These are phyloP conservation scores for Butyriboletus appendiculatus DNA, from an alignment of 1,284 basidiomycete species.

Conservation along the genomic window DNA sequence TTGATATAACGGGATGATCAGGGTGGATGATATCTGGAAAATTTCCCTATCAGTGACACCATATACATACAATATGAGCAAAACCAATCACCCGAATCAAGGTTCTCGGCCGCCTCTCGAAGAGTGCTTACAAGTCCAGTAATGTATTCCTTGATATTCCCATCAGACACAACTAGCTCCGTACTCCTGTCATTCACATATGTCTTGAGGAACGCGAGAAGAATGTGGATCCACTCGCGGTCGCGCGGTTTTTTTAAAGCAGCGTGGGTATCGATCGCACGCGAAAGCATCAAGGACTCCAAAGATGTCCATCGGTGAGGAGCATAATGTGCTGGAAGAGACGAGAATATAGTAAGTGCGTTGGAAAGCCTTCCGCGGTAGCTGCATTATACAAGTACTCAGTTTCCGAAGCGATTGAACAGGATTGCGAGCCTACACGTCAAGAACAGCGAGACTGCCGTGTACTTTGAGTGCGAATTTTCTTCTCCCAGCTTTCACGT, in stretches of 20 bases:
- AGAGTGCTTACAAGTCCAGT: slow-evolving; percentile 53
- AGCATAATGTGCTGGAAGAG: slow-evolving; percentile 81
- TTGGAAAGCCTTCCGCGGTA: slow-evolving; percentile 61
- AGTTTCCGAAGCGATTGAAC: slow-evolving; percentile 10
- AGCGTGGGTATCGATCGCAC: slow-evolving; percentile 65
- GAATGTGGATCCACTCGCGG: slow-evolving; percentile 72
- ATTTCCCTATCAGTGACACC: slow-evolving; percentile 12
- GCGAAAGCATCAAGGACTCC: slow-evolving; percentile 73
- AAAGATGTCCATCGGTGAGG: slow-evolving; percentile 77
- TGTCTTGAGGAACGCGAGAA: slow-evolving; percentile 68
- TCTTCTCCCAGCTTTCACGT: slow-evolving; percentile 75
- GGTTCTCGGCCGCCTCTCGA: slow-evolving; percentile 44
- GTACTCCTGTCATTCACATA: slow-evolving; percentile 56
- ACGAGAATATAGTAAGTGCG: slow-evolving; percentile 71
- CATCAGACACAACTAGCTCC: slow-evolving; percentile 53
- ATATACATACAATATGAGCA: not conserved
- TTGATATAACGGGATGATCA: slow-evolving; percentile 65
- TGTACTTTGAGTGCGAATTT: slow-evolving; percentile 87
- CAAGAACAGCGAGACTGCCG: slow-evolving; percentile 82
- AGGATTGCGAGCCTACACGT: slow-evolving; percentile 59
- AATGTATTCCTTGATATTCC: slow-evolving; percentile 55
- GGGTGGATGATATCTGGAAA: slow-evolving; percentile 60
- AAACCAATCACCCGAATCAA: slow-evolving; percentile 56
- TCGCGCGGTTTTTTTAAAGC: slow-evolving; percentile 56
- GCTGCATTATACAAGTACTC: slow-evolving; percentile 40